Conservation (phyloP, 2,329 filamentous ascomycete genomes). For the Aaosphaeria arxii region DNA sequence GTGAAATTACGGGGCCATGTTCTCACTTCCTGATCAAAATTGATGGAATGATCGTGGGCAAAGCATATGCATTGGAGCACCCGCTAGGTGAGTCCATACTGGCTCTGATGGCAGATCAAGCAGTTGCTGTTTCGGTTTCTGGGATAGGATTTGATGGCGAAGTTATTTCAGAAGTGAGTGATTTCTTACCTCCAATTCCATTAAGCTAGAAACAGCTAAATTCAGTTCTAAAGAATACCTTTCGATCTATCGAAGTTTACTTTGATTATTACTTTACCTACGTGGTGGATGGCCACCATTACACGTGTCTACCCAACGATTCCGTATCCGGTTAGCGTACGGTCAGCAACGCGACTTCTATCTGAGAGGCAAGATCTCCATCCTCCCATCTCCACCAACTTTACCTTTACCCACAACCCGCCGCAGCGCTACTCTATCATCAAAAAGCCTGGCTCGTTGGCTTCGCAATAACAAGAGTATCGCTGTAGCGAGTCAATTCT, state of each 20-base stretch:
- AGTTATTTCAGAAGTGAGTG: conserved; percentile 3
- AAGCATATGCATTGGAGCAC: conserved; percentile 29
- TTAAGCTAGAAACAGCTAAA: no score
- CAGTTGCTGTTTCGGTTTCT: conserved; percentile 11
- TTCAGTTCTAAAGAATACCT: no score
- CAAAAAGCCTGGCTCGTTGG: background rate
- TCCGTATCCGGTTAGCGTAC: no score
- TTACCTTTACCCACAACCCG: background rate
- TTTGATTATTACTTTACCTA: no score
- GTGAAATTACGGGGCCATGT: conserved; percentile 33
- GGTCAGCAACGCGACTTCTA: no score
- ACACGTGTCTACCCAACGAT: no score
- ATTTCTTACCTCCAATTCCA: no score
- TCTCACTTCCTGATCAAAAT: conserved; percentile 27
- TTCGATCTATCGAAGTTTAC: no score
- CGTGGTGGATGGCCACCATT: no score
- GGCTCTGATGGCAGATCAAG: conserved; percentile 3
- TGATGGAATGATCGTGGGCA: conserved; percentile 16
- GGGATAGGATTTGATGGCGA: conserved; percentile 30
- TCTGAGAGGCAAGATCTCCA: no score
- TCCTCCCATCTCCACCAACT: background rate
- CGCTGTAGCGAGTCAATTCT: background rate
- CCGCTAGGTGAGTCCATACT: conserved; percentile 12
- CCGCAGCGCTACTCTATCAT: background rate
- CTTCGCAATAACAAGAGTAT: background rate